phyloP scores from a whole-genome alignment of 202 grass and related monocot species.

The Tripidium arundinaceum region DNA sequence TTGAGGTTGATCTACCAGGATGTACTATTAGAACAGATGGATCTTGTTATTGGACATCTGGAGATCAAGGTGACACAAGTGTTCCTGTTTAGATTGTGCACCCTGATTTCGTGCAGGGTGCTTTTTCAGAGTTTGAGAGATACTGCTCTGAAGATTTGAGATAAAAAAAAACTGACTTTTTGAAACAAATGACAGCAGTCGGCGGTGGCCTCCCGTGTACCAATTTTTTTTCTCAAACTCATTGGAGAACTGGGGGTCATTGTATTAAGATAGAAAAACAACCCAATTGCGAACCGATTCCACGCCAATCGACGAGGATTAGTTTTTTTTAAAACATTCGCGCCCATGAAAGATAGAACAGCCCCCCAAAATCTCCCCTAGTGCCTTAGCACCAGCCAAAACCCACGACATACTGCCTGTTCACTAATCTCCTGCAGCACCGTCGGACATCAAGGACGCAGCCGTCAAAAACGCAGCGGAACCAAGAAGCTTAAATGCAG shows the following conservation, averaged over 20 bases:
- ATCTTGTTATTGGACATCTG: not conserved
- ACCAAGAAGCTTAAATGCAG: not conserved
- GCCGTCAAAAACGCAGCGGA: not conserved
- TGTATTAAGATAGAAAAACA: not conserved
- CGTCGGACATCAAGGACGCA: not conserved
- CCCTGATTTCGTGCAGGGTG: not conserved
- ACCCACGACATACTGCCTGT: not conserved
- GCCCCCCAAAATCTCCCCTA: not conserved
- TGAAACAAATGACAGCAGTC: not conserved
- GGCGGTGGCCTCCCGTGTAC: not conserved
- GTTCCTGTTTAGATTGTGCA: not conserved
- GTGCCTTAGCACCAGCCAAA: too few species aligned
- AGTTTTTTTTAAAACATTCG: not conserved
- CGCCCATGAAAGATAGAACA: not conserved
- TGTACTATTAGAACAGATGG: not conserved
- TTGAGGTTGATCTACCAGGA: not conserved
- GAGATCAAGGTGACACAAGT: not conserved
- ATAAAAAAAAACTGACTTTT: not conserved
- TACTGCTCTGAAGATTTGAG: not conserved
- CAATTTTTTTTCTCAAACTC: not conserved
- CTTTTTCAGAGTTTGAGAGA: not conserved
- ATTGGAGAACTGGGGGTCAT: not conserved
- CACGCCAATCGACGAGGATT: not conserved
- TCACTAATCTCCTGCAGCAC: not conserved
- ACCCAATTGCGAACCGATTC: not conserved